A percentile compares a stretch with the other conserved stretches of the same genome.
Conservation (phyloP, 371 early-diverging fungal species). For the Lichtheimia corymbifera region DNA sequence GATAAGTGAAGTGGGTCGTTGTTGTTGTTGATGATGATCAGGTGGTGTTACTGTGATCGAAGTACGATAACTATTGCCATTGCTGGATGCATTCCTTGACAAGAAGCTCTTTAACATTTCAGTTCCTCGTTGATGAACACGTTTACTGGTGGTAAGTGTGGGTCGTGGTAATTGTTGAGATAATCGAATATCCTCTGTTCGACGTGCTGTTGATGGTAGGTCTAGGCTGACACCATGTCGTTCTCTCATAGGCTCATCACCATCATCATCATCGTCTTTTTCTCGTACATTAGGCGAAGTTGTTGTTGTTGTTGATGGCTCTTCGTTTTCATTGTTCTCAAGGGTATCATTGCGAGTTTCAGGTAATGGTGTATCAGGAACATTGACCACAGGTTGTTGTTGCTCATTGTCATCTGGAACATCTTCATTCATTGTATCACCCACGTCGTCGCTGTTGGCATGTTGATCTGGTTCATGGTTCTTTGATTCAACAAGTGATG, state of each 20-base stretch:
- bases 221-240: not conserved
- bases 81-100: constrained; percentile 31
- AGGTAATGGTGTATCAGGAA: too few species aligned
- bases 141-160: constrained; percentile 6
- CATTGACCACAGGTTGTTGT: too few species aligned
- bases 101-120: constrained; percentile 12
- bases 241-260: not conserved
- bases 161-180: constrained; percentile 9
- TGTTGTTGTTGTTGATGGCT: not conserved
- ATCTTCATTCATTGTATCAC: not conserved
- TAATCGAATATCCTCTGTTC: not conserved
- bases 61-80: constrained; percentile 9
- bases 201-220: not conserved
- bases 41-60: not conserved
- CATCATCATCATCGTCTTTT: not conserved
- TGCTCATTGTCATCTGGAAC: too few species aligned
- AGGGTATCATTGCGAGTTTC: too few species aligned
- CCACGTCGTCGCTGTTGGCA: constrained; percentile 29
- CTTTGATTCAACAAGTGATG: not conserved
- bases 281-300: not conserved
- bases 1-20: not conserved
- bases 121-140: constrained; percentile 11
- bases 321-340: not conserved
- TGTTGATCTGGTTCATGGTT: constrained; percentile 58
- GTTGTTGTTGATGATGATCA: constrained; percentile 1